Conservation (phyloP, 257 asterid species). For the Eucommia ulmoides region DNA sequence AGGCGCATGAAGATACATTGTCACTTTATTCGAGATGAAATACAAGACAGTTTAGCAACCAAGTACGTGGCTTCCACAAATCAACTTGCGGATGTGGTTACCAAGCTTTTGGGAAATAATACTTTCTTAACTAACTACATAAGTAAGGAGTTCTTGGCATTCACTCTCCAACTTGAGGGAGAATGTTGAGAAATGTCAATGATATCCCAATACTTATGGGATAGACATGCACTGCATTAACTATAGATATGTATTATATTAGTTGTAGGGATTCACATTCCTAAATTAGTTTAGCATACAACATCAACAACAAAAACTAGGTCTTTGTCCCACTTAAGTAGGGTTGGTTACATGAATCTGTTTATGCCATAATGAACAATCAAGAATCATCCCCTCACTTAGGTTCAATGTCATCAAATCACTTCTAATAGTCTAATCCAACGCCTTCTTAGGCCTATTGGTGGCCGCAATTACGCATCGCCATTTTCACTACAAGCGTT, state of each 20-base stretch:
- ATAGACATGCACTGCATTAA: too few relatives aligned
- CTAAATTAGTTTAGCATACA: neutral
- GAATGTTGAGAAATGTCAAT: neutral
- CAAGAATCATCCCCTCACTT: too few relatives aligned
- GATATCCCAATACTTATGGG: neutral
- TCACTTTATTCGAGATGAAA: neutral
- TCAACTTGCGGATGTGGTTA: neutral
- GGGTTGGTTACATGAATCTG: too few relatives aligned
- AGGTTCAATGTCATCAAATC: too few relatives aligned
- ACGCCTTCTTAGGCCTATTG: too few relatives aligned
- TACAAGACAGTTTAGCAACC: neutral
- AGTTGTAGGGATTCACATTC: neutral
- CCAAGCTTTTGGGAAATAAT: neutral
- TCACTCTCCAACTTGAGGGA: conserved; percentile 2
- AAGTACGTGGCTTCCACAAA: neutral
- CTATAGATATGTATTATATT: too few relatives aligned
- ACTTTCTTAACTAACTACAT: neutral
- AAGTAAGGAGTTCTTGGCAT: neutral
- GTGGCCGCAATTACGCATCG: too few relatives aligned
- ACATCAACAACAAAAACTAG: too few relatives aligned
- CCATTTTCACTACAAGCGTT: too few relatives aligned
- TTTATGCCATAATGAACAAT: too few relatives aligned
- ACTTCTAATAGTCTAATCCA: too few relatives aligned
- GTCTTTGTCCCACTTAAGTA: too few relatives aligned
- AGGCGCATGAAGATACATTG: neutral